A percentile compares a stretch with the other conserved stretches of the same genome.
These are phyloP conservation scores for Corymbia calophylla DNA, from an alignment of 441 rosid genomes.

Conservation along the genomic window DNA sequence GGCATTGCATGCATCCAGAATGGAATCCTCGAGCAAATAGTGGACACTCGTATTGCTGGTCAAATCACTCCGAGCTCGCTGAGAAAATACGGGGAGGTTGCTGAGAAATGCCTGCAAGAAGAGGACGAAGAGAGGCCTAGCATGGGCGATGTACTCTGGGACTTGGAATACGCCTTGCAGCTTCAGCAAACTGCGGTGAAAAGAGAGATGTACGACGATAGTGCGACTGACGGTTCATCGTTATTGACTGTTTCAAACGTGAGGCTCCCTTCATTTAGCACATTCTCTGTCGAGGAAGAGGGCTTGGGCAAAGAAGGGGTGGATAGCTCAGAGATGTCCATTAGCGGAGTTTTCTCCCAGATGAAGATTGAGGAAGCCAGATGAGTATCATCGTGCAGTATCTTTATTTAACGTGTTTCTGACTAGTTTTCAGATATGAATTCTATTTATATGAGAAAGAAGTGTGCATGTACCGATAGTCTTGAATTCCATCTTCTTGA, in stretches of 20 bases:
- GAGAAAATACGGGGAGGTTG: slow-evolving; percentile 27
- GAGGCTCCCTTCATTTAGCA: slow-evolving; percentile 21
- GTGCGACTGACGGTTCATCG: slow-evolving; percentile 12
- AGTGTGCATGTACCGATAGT: neutral
- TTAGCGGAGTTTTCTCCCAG: neutral
- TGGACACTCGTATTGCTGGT: slow-evolving; percentile 24
- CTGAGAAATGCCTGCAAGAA: slow-evolving; percentile 38
- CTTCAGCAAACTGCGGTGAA: slow-evolving; percentile 20
- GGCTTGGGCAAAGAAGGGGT: slow-evolving; percentile 5
- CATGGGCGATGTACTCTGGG: slow-evolving; percentile 43
- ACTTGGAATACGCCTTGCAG: slow-evolving; percentile 41
- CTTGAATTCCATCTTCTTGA: neutral
- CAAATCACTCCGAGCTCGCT: slow-evolving; percentile 33
- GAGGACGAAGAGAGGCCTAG: slow-evolving; percentile 25
- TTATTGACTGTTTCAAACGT: neutral
- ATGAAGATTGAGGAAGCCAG: neutral
- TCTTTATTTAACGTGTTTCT: neutral
- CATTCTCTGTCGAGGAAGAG: neutral
- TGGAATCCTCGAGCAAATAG: slow-evolving; percentile 30
- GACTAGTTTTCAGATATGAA: neutral
- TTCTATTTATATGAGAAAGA: neutral
- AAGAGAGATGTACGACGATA: slow-evolving; percentile 21
- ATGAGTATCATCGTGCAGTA: neutral
- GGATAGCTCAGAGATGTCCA: neutral
- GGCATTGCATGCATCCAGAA: slow-evolving; percentile 16